Evolutionary conservation across 1,139 yeast genomes (phyloP).

Genomic region (Debaryomyces coudertii): DNA sequence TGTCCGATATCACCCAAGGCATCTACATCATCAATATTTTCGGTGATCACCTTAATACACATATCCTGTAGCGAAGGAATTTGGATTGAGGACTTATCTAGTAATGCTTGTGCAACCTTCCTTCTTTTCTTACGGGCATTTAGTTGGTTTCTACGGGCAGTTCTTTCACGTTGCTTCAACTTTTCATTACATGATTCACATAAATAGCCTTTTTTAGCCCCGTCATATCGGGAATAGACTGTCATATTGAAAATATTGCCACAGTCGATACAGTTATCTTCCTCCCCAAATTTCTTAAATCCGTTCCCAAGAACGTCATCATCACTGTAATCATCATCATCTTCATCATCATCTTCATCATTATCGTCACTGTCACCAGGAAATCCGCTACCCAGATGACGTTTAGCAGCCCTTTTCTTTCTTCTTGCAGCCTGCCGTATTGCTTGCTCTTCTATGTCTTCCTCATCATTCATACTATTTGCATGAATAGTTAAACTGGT

Average conservation of each 20-base stretch:
- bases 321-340: slow-evolving; percentile 31
- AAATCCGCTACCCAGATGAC: slow-evolving; percentile 26
- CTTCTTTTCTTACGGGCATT: slow-evolving; percentile 74
- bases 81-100: slow-evolving; percentile 66
- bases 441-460: slow-evolving; percentile 34
- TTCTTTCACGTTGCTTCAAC: slow-evolving; percentile 45
- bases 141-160: slow-evolving; percentile 53
- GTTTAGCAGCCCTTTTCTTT: slow-evolving; percentile 35
- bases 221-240: slow-evolving; percentile 62
- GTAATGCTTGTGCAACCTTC: slow-evolving; percentile 78
- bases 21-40: slow-evolving; percentile 76
- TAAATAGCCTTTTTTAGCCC: slow-evolving; percentile 57
- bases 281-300: slow-evolving; percentile 47
- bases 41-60: slow-evolving; percentile 71
- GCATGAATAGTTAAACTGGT: background rate
- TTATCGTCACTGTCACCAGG: slow-evolving; percentile 24
- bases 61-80: slow-evolving; percentile 79
- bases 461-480: slow-evolving; percentile 15
- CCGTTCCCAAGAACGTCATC: slow-evolving; percentile 27
- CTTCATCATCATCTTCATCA: slow-evolving; percentile 35
- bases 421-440: slow-evolving; percentile 47
- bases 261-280: slow-evolving; percentile 62
- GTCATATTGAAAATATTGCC: slow-evolving; percentile 57
- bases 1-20: slow-evolving; percentile 79
- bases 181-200: slow-evolving; percentile 67